phyloP scores from a whole-genome alignment of 306 rosid species.

The Cucurbita maxima region DNA sequence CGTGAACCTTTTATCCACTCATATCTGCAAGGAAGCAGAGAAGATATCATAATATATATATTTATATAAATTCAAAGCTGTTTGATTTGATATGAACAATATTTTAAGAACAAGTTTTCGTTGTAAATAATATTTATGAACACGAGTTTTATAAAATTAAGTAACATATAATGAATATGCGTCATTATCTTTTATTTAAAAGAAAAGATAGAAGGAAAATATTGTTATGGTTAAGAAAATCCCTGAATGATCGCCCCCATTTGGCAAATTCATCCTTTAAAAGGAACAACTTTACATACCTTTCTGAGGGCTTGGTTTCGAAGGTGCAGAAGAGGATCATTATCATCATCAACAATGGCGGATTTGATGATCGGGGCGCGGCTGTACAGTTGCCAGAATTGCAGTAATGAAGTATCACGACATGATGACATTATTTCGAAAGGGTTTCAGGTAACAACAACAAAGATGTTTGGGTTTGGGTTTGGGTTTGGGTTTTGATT shows the following conservation, averaged over 20 bases:
- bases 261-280: not conserved
- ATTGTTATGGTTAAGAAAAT: not conserved
- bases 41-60: not conserved
- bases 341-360: conserved; percentile 19
- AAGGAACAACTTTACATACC: not conserved
- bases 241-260: not conserved
- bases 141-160: too few relatives aligned
- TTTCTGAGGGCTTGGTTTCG: not conserved
- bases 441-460: conserved; percentile 23
- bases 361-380: conserved; percentile 24
- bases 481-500: too few relatives aligned
- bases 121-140: not conserved
- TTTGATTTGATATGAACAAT: not conserved
- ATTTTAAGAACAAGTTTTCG: not conserved
- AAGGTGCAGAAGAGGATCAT: not conserved
- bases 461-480: not conserved
- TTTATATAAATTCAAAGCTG: not conserved
- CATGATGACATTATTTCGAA: conserved; percentile 63
- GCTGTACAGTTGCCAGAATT: conserved; percentile 54
- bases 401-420: conserved; percentile 43
- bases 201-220: too few relatives aligned
- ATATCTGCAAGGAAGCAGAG: not conserved
- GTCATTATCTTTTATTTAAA: too few relatives aligned
- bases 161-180: too few relatives aligned
- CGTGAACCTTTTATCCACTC: not conserved